These are phyloP conservation scores for Fusarium robinianum DNA, from an alignment of 2,329 filamentous ascomycete genomes.

Conservation along the genomic window DNA sequence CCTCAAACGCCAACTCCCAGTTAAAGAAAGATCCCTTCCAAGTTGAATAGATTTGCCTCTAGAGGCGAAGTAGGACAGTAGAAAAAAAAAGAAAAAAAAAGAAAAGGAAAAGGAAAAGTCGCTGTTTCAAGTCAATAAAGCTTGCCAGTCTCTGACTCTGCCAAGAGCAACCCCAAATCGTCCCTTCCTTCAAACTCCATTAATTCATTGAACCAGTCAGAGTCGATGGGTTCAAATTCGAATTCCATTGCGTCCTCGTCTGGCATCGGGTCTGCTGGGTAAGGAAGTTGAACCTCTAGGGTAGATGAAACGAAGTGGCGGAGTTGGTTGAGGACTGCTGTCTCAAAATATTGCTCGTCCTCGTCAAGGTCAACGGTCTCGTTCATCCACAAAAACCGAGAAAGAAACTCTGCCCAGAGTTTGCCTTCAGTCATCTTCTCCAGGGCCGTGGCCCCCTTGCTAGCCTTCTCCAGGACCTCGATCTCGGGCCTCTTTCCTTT, in stretches of 20 bases:
- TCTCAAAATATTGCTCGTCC: conserved; percentile 29
- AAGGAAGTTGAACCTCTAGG: conserved; percentile 24
- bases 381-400: conserved; percentile 34
- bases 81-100: no score
- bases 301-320: conserved; percentile 25
- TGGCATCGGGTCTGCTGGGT: conserved; percentile 14
- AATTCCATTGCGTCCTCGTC: no score
- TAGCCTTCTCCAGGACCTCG: conserved; percentile 23
- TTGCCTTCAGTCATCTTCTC: conserved; percentile 10
- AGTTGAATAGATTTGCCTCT: no score
- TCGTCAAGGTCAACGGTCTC: conserved; percentile 18
- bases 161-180: no score
- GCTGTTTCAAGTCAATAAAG: no score
- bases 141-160: no score
- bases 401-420: conserved; percentile 28
- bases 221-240: no score
- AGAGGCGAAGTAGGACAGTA: no score
- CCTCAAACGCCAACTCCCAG: no score
- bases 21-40: no score
- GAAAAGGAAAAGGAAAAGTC: no score
- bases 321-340: conserved; percentile 19
- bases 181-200: conserved; percentile 1
- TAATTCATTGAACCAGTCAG: conserved; percentile 6
- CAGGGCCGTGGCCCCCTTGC: conserved; percentile 13
- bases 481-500: no score